Conservation (phyloP, 2,329 filamentous ascomycete genomes). For the Pyricularia sp. region DNA sequence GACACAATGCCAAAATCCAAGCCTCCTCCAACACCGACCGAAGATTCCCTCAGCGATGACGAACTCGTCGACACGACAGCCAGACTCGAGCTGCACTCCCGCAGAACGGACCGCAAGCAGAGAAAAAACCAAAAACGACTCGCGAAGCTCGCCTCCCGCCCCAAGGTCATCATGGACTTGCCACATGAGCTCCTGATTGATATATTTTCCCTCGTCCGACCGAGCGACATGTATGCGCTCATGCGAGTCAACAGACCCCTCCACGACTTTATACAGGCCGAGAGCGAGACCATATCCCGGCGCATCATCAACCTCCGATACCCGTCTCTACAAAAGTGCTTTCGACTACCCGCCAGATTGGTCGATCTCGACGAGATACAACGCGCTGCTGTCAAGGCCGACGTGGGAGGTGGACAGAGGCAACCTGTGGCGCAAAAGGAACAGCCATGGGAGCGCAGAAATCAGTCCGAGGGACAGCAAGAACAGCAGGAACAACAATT, state of each 20-base stretch:
- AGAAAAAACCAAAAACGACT: conserved; percentile 28
- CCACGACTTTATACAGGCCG: conserved; percentile 26
- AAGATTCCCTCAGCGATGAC: conserved; percentile 17
- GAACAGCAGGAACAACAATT: not conserved
- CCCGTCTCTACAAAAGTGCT: conserved; percentile 33
- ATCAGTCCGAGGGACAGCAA: too few relatives aligned
- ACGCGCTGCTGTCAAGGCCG: conserved; percentile 24
- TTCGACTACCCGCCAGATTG: conserved; percentile 34
- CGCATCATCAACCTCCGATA: conserved; percentile 34
- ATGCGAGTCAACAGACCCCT: conserved; percentile 27
- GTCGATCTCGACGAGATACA: conserved; percentile 21
- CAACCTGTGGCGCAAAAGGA: not conserved
- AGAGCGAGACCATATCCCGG: conserved; percentile 29
- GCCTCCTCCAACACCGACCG: not conserved
- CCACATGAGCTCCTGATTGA: conserved; percentile 39
- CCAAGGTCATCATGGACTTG: conserved; percentile 28
- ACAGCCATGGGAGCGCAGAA: not conserved
- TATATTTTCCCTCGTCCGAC: conserved; percentile 30
- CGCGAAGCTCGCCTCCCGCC: conserved; percentile 17
- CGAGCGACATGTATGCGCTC: conserved; percentile 37
- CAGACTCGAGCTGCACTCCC: conserved; percentile 33
- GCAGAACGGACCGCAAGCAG: conserved; percentile 34
- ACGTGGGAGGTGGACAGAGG: not conserved
- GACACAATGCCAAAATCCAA: not conserved
- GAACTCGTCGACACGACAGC: conserved; percentile 36